Base-by-base conservation (phyloP, 177 flowering plant species). In the Telopea speciosissima region DNA sequence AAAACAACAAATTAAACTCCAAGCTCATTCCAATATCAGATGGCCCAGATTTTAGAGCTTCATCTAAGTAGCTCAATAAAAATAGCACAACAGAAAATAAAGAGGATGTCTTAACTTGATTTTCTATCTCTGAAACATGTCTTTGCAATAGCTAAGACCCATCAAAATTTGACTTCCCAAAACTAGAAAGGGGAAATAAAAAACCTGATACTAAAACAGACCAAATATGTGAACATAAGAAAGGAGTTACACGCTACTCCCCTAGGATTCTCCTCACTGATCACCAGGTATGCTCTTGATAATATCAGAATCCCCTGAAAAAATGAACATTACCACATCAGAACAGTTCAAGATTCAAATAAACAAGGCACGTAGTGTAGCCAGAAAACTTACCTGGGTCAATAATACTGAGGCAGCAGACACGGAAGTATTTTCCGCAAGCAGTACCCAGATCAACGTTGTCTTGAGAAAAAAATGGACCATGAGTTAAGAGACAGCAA, bases 391-490 rank as follows among this genome's bases (percentile, higher is more conserved):
- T 61, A 87, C 90, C 89, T 72, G 91, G 83, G 65, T 87, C 91
- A 23, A 82, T 75, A 56, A 87, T 83, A 78, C 91, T 83, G 24
- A 87, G 86, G 79, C 89, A 87, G 52, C 78, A 85, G 5, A 86
- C 89, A 26, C 89, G 71, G 78, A 52, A 87, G 71, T 86, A 86
- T 62, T 86, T 87, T 0, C 91, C 89, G 64, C 89, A 87, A 13
- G 89, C 91, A 22, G 91, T 87, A 10, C 91, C 91, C 66, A 87
- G 68, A 68, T 87, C 91, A 21, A 83, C 85, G 60, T 87, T 87
- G 75, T 84, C 90, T 87, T 72, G 45, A n/a, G 61, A 28, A 13
- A 49, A 69, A 63, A 68, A 3, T 36, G 40, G 8, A 36, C 7
- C 5, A 5, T 36, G 0, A 36, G 40, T 36, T 36, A 36, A 8